Evolutionary conservation across 331 rosid species (phyloP).

Genomic region (Cydonia oblonga): DNA sequence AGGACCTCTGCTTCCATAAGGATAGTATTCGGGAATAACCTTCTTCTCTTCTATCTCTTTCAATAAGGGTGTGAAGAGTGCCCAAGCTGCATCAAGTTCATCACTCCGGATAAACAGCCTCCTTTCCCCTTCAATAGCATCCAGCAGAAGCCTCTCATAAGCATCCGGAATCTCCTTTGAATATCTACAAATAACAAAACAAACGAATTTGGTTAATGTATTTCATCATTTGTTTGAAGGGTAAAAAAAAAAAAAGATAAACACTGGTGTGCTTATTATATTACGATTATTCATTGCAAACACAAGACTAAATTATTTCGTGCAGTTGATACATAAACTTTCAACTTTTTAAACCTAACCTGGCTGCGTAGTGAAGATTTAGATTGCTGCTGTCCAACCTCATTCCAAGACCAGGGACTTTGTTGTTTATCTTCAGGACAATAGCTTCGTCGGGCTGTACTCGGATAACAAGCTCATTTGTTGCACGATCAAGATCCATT

Average conservation of each 20-base stretch:
- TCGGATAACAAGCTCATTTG: constrained; percentile 83
- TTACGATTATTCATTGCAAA: background rate
- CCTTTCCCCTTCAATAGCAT: constrained; percentile 88
- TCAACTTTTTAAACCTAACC: constrained; percentile 21
- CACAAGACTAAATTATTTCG: background rate
- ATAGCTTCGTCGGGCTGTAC: constrained; percentile 96
- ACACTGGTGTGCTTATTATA: background rate
- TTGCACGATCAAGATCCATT: constrained; percentile 58
- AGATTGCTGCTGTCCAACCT: constrained; percentile 73
- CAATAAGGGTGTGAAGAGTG: constrained; percentile 66
- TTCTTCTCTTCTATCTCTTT: constrained; percentile 66
- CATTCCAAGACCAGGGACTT: constrained; percentile 87
- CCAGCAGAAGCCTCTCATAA: constrained; percentile 80
- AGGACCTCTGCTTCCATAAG: constrained; percentile 86
- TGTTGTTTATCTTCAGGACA: constrained; percentile 74
- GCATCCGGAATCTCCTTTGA: constrained; percentile 93
- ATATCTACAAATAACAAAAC: constrained; percentile 34
- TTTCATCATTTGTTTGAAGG: background rate
- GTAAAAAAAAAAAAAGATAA: background rate
- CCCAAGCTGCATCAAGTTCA: constrained; percentile 82
- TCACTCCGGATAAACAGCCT: constrained; percentile 81
- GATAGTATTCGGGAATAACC: constrained; percentile 74
- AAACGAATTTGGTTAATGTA: background rate
- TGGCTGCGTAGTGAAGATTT: constrained; percentile 84
- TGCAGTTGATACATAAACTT: background rate